Conservation (phyloP, 257 asterid genomes). For the Ehretia macrophylla region DNA sequence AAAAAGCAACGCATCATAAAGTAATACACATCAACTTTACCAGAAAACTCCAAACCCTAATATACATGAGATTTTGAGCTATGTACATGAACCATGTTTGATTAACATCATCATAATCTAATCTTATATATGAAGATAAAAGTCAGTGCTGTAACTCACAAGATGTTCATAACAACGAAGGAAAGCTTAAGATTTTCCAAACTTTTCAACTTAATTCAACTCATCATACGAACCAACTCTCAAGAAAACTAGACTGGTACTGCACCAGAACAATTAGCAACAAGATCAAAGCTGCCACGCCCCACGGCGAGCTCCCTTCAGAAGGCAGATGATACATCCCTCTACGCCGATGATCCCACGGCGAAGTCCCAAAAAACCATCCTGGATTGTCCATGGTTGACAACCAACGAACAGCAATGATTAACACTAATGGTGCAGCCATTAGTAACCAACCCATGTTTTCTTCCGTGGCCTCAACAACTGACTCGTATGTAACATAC, state of each 20-base stretch:
- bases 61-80: no score
- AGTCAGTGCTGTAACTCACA: no score
- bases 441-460: slow-evolving; percentile 73
- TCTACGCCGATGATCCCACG: slow-evolving; percentile 49
- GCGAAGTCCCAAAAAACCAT: slow-evolving; percentile 32
- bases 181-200: no score
- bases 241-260: slow-evolving; percentile 70
- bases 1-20: no score
- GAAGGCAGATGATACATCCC: slow-evolving; percentile 18
- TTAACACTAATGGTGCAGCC: slow-evolving; percentile 53
- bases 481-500: slow-evolving; percentile 68
- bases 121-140: no score
- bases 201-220: neutral
- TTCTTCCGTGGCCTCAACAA: slow-evolving; percentile 69
- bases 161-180: no score
- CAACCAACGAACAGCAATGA: slow-evolving; percentile 52
- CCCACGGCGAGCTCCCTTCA: slow-evolving; percentile 86
- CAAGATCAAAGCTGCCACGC: slow-evolving; percentile 71
- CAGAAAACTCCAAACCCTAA: no score
- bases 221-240: slow-evolving; percentile 54
- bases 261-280: slow-evolving; percentile 63
- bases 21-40: no score
- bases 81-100: no score
- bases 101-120: no score
- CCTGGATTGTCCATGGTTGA: slow-evolving; percentile 40